Conservation (phyloP, 768 basidiomycete species). For the Pulveroboletus sp. region DNA sequence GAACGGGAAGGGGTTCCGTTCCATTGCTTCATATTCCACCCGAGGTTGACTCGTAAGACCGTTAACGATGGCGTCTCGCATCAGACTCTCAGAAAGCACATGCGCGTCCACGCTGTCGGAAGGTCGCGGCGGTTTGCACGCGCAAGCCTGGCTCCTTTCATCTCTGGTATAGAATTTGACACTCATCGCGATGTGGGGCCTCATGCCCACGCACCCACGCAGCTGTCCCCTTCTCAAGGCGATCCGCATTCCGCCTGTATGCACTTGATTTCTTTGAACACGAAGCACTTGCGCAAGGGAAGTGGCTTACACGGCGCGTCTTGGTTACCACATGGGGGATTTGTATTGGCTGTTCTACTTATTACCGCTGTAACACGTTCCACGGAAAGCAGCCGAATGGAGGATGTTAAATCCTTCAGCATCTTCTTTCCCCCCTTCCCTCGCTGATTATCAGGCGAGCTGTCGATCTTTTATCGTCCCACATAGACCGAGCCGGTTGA, state of each 20-base stretch:
- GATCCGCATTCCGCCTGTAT: slow-evolving; percentile 13
- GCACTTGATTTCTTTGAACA: slow-evolving; percentile 3
- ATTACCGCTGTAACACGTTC: slow-evolving; percentile 16
- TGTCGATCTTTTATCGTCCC: slow-evolving; percentile 6
- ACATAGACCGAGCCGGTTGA: background rate
- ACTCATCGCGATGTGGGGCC: background rate
- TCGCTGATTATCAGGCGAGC: background rate
- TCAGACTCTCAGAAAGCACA: background rate
- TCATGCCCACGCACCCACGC: slow-evolving; percentile 3
- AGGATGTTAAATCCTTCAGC: slow-evolving; percentile 2
- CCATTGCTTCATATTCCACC: slow-evolving; percentile 4
- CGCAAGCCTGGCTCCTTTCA: slow-evolving; percentile 16
- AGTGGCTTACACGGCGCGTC: background rate
- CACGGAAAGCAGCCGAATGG: slow-evolving; percentile 2
- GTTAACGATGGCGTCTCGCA: slow-evolving; percentile 19
- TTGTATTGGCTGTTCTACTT: slow-evolving; percentile 2
- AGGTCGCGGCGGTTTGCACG: slow-evolving; percentile 13
- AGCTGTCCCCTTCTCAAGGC: slow-evolving; percentile 16
- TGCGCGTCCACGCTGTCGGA: slow-evolving; percentile 8
- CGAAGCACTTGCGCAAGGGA: slow-evolving; percentile 2
- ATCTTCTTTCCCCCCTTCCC: background rate
- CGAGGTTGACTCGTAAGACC: background rate
- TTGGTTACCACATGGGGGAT: slow-evolving; percentile 1
- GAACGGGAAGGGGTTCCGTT: slow-evolving; percentile 1
- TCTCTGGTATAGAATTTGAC: background rate